Base-by-base conservation (phyloP, 202 grass and related monocot genomes). In the Dendrocalamus latiflorus region DNA sequence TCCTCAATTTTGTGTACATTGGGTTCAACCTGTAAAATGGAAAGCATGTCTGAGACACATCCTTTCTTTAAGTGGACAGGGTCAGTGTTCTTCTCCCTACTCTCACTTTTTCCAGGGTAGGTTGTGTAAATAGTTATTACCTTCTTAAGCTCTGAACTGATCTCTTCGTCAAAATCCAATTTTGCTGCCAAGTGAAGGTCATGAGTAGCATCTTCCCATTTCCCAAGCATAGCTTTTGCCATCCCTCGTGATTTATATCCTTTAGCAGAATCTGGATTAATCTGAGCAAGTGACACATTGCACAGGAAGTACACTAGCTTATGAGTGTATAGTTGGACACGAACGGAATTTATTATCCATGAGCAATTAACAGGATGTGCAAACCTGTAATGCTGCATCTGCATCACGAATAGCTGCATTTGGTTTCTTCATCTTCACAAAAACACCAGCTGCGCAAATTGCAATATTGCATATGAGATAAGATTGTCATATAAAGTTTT, bases 131-230 rank as follows among this genome's bases (percentile, higher is more conserved):
- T 63, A 84, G 25, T 26, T 56, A 57, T 74, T 49, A 94, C 92
- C 89, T 91, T 89, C 86, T 91, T 94, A 61, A 94, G 81, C 75
- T 83, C 75, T 74, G 81, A 77, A 39, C 84, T 30, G 37, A 91
- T 94, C 79, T 94, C 92, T 68, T 94, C 89, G 56, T 94, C 92
- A 68, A 77, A 94, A 85, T 94, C 92, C 77, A 94, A 70, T 81
- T 87, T 89, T 72, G 84, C 84, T 79, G 92, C 89, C 81, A 89
- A 44, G 61, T 80, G 92, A 47, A 91, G 89, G 62, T 94, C 84
- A 48, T 45, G 88, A 43, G 84, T 86, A 85, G 92, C 92, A 61
- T 89, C 89, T 80, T 89, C 92, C 92, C 92, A 91, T 6, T 83
- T 66, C 10, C 92, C 89, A 77, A 91, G 86, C 86, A 91, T 87